phyloP scores from a whole-genome alignment of 2,329 filamentous ascomycete species.

The Shiraia sp. region DNA sequence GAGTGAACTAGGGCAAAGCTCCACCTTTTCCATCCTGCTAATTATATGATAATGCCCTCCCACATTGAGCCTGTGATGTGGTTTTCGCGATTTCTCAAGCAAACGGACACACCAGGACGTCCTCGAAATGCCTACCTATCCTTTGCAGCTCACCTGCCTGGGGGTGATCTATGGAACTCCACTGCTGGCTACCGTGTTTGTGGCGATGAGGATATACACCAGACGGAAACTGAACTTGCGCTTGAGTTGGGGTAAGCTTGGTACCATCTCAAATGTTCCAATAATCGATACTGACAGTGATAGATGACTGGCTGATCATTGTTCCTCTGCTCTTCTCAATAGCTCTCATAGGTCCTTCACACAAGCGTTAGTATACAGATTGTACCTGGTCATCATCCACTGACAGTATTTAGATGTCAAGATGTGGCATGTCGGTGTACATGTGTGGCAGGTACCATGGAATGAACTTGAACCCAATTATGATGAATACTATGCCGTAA shows the following conservation, averaged over 20 bases:
- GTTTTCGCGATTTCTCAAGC: constrained; percentile 32
- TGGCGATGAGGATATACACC: constrained; percentile 42
- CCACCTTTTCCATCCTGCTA: constrained; percentile 12
- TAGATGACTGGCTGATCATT: constrained; percentile 47
- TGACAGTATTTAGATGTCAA: constrained; percentile 33
- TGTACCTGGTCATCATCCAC: background rate
- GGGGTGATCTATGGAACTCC: constrained; percentile 43
- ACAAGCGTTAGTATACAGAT: constrained; percentile 32
- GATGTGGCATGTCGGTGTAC: constrained; percentile 45
- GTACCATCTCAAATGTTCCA: constrained; percentile 4
- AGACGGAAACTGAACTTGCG: constrained; percentile 42
- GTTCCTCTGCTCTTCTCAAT: constrained; percentile 41
- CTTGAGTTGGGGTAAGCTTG: constrained; percentile 40
- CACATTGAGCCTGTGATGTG: constrained; percentile 31
- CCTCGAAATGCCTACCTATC: constrained; percentile 43
- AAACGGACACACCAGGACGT: constrained; percentile 17
- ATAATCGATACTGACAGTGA: constrained; percentile 17
- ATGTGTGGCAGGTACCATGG: constrained; percentile 42
- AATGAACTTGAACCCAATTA: constrained; percentile 43
- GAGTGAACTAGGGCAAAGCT: constrained; percentile 12
- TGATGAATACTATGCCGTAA: constrained; percentile 41
- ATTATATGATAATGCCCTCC: constrained; percentile 36
- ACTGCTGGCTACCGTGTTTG: constrained; percentile 38
- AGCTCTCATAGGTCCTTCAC: constrained; percentile 43
- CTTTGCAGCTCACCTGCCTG: constrained; percentile 44